Evolutionary conservation across 306 rosid species (phyloP).

Genomic region (Urtica urens): DNA sequence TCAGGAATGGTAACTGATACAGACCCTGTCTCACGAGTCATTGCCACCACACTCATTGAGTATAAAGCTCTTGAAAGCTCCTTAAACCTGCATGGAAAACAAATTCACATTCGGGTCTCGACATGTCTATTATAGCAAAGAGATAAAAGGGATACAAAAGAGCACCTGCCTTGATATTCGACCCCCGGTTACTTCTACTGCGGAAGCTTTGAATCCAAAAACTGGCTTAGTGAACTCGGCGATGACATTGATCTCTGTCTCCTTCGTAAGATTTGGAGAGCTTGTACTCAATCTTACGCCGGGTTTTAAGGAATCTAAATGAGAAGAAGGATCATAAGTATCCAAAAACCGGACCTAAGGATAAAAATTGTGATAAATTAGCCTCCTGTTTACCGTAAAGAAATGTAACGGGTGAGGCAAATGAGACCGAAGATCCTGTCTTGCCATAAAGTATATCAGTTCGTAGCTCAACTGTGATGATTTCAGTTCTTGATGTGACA

Average conservation of each 20-base stretch:
- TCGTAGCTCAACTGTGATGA: conserved; percentile 31
- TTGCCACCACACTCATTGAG: conserved; percentile 37
- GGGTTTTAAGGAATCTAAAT: conserved; percentile 36
- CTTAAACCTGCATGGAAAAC: conserved; percentile 33
- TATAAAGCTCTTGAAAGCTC: conserved; percentile 58
- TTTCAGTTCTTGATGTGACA: conserved; percentile 31
- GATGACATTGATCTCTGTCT: conserved; percentile 27
- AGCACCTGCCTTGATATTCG: conserved; percentile 52
- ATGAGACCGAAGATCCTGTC: conserved; percentile 48
- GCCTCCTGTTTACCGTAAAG: conserved; percentile 64
- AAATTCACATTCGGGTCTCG: conserved; percentile 1
- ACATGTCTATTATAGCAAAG: conserved; percentile 2
- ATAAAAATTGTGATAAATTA: background rate
- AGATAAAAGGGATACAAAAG: conserved; percentile 11
- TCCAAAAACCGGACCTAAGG: conserved; percentile 4
- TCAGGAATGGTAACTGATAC: conserved; percentile 48
- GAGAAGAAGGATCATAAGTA: conserved; percentile 5
- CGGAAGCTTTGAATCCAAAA: conserved; percentile 47
- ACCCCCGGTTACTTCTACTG: conserved; percentile 41
- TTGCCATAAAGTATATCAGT: conserved; percentile 29
- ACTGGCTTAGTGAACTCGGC: conserved; percentile 67
- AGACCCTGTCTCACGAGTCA: conserved; percentile 19
- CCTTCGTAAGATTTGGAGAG: conserved; percentile 35
- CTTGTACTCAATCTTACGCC: conserved; percentile 38
- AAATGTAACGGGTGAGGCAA: conserved; percentile 37